A percentile compares a stretch with the other conserved stretches of the same genome.
These are phyloP conservation scores for Trichoderma virens DNA, from an alignment of 495 filamentous ascomycete species.

Conservation along the genomic window DNA sequence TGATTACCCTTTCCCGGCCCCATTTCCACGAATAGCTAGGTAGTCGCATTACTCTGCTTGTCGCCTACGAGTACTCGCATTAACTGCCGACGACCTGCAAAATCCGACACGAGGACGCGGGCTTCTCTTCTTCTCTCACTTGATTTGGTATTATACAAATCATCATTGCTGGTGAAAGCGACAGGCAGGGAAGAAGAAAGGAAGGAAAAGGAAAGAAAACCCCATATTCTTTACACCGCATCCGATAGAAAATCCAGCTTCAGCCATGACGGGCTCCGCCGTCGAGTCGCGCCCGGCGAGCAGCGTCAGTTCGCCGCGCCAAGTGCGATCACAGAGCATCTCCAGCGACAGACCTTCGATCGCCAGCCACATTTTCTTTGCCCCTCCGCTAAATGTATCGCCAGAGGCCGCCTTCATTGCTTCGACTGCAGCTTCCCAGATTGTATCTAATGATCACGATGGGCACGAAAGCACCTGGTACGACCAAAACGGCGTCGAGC, in stretches of 20 bases:
- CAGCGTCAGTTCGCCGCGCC: constrained; percentile 29
- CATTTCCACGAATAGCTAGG: constrained; percentile 7
- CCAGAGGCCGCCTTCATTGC: constrained; percentile 87
- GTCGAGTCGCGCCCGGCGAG: constrained; percentile 34
- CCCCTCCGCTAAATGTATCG: constrained; percentile 56
- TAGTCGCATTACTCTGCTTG: neutral
- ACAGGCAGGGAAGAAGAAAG: neutral
- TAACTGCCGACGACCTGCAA: neutral
- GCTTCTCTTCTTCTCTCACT: neutral
- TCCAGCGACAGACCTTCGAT: constrained; percentile 49
- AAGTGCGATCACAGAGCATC: constrained; percentile 41
- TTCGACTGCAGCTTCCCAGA: constrained; percentile 78
- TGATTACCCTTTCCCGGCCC: neutral
- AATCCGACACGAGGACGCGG: neutral
- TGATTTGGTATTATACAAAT: neutral
- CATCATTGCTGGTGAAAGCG: neutral
- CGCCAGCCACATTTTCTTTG: constrained; percentile 43
- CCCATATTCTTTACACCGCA: neutral
- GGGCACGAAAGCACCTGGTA: constrained; percentile 58
- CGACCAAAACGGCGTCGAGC: constrained; percentile 55
- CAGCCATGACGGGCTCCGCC: neutral
- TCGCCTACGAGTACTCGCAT: constrained; percentile 1
- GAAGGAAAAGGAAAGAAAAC: neutral
- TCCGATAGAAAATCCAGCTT: neutral
- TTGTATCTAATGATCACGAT: constrained; percentile 82